Evolutionary conservation across 257 asterid genomes (phyloP), one percentile per base, ranked within the genome.

Genomic region (Prunella vulgaris): DNA sequence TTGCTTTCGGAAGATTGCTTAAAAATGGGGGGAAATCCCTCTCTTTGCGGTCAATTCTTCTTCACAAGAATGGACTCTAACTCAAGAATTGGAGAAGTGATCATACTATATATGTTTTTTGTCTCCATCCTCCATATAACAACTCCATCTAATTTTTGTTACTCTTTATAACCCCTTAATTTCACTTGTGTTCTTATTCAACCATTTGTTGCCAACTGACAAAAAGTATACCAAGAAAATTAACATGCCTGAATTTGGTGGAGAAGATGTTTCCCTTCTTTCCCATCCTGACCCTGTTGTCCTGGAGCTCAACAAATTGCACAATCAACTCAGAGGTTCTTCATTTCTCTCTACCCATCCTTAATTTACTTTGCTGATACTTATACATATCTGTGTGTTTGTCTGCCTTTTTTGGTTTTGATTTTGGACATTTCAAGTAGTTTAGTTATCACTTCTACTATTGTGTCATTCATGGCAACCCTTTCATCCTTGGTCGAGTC

Each of bases 321-420:
- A 90, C 52, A 88, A 88, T 76, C 90, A 81, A 71, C 92, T 88
- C 80, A 90, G 74, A 93, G 98, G 98, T 88, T 51, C 63, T 12
- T 25, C 52, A 37, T 51, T 69, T n/a, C n/a, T 35, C 62, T 66
- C 18, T 3, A 0, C 18, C 2, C 33, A 30, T 60, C 64, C 48
- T 32, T 27, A 5, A 3, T 32, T 14, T 3, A 25, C 1, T 42
- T n/a, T 37, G 58, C 40, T 28, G 17, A 58, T 54, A 12, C 3
- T n/a, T 17, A 1, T 46, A 46, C 18, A 46, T 1, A n/a, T 15
- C 0, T 44, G 5, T n/a, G 8, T 14, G n/a, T 42, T 0, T n/a
- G n/a, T n/a, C n/a, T 13, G 5, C 57, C 49, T 14, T 30, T 62
- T 65, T 56, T 3, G 1, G 5, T 57, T 12, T 66, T 27, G 7